Evolutionary conservation across 2,329 filamentous ascomycete species (phyloP).

Genomic region (Alternaria incomplexa): DNA sequence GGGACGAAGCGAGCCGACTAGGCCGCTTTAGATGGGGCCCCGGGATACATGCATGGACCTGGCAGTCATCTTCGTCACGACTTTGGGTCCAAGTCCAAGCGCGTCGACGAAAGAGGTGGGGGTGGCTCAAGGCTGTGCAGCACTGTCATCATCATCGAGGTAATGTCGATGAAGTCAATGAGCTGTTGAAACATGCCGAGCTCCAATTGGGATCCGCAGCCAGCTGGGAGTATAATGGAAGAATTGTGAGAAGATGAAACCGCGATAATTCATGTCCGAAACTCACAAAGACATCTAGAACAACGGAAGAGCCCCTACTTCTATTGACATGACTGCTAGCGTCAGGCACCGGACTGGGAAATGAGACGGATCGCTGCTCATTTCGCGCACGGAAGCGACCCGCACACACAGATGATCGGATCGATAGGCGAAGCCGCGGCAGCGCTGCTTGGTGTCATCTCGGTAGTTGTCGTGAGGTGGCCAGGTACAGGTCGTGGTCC

Average conservation of each 20-base stretch:
- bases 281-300: background rate
- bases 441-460: background rate
- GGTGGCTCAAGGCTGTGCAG: background rate
- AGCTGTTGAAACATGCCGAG: background rate
- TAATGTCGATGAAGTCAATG: background rate
- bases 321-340: background rate
- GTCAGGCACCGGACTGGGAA: slow-evolving; percentile 6
- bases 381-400: background rate
- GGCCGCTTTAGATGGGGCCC: background rate
- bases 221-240: background rate
- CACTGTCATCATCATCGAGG: background rate
- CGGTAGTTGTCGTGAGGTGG: background rate
- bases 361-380: slow-evolving; percentile 3
- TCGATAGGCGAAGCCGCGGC: slow-evolving; percentile 1
- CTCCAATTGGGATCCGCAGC: background rate
- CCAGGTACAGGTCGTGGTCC: background rate
- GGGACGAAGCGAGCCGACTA: slow-evolving; percentile 13
- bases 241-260: background rate
- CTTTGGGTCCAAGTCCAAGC: background rate
- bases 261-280: background rate
- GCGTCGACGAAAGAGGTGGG: background rate
- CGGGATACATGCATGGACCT: background rate
- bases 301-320: background rate
- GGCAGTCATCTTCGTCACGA: slow-evolving; percentile 11
- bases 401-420: background rate